Base-by-base conservation (phyloP, 331 rosid species). In the Rosa hybrid region DNA sequence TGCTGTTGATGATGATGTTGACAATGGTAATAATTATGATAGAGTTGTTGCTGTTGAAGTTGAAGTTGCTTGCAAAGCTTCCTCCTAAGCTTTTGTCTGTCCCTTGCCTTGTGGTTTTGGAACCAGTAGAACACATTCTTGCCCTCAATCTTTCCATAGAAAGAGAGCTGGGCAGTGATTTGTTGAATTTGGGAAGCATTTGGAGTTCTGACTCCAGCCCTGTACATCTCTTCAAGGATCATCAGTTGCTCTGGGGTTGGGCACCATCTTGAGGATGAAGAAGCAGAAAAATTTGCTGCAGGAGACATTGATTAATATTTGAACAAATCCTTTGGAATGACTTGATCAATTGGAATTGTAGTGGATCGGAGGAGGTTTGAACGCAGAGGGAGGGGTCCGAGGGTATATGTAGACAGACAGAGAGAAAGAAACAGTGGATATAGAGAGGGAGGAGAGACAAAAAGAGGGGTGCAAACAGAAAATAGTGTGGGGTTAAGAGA, bases 111-210 rank as follows among this genome's bases (percentile, higher is more conserved):
- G 78, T 95, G 99, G 77, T 95, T 95, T 77, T 95, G 99, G 85
- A 95, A 95, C 99, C 99, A 95, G 82, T 95, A 95, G 82, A 93
- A 95, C 14, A 95, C 99, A 87, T 95, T 95, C 70, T 95, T 95
- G 3, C 99, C 98, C 74, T 92, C 96, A 30, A 95, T 95, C 81
- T 89, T 93, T 1, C 99, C 99, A 83, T 95, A 95, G 74, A 90
- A 81, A 65, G 96, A 92, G 86, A 95, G 98, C 71, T 93, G 98
- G 34, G 91, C 75, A 20, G 98, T 91, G 75, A 95, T 93, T 68
- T 93, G 97, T 75, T 95, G 98, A 71, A 95, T 95, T 83, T 95
- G 99, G 23, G 91, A 86, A 48, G 99, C 93, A 84, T 81, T 93
- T 0, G 98, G 99, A 74, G 99, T 95, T 74, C 94, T 91, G 49